A percentile compares a stretch with the other conserved stretches of the same genome.
Evolutionary conservation across 331 rosid species (phyloP).

Genomic region (Pyracantha coccinea): DNA sequence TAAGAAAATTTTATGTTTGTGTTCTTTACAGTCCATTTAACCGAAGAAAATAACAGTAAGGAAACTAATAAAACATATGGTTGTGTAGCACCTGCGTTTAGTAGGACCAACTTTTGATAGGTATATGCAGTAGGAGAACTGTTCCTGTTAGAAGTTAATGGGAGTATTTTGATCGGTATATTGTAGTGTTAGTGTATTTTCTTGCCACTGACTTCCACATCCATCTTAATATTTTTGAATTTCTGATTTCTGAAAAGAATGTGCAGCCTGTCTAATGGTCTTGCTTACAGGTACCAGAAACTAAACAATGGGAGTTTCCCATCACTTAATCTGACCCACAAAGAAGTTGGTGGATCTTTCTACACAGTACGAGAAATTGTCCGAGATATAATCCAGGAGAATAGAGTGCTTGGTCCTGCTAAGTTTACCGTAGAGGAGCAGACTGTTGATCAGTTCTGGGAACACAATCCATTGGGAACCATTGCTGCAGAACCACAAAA

Average conservation of each 20-base stretch:
- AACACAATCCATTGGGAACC: conserved; percentile 59
- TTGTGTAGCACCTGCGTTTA: background rate
- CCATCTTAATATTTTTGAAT: background rate
- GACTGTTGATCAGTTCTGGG: conserved; percentile 26
- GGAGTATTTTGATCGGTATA: background rate
- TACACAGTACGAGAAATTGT: conserved; percentile 95
- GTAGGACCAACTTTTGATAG: background rate
- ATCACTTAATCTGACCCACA: conserved; percentile 81
- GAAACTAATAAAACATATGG: background rate
- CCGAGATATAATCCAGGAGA: conserved; percentile 89
- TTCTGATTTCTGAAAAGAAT: background rate
- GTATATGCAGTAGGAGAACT: background rate
- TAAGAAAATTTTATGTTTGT: background rate
- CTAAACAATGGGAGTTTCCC: conserved; percentile 83
- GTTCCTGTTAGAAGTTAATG: background rate
- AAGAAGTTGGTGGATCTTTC: conserved; percentile 99
- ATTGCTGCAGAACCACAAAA: conserved; percentile 48
- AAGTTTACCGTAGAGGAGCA: conserved; percentile 44
- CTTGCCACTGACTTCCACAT: background rate
- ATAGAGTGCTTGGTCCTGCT: conserved; percentile 91
- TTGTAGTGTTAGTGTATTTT: background rate
- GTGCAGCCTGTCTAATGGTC: background rate
- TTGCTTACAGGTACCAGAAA: conserved; percentile 39
- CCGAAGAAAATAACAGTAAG: background rate
- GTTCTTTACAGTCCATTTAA: background rate